Evolutionary conservation across 495 filamentous ascomycete genomes (phyloP), one percentile per base, ranked within the genome.

Genomic region (Annulohypoxylon maeteangense): DNA sequence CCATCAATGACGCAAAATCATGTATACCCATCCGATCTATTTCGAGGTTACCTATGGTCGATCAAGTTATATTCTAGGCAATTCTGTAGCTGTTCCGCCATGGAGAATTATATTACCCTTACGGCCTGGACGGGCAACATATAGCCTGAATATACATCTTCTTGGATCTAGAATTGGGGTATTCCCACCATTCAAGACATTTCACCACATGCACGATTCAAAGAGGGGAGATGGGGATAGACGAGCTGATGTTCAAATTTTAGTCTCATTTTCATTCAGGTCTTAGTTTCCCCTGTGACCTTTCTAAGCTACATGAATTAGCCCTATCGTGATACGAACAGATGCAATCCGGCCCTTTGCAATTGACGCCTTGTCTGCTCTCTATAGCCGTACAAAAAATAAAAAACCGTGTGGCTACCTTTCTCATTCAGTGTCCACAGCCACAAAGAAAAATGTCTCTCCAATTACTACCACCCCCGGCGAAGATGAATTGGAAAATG

Each of bases 221-320:
- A 3, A 1, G 7, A 7, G 16, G 6, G 29, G 31, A 56, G 4
- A 4, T 1, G 8, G 16, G 11, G 10, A 20, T 1, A 3, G 20
- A 29, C 14, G 12, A 44, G 27, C 18, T 31, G 51, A 34, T 44
- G 44, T 40, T 42, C 18, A 62, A 62, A 62, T 69, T 69, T 65
- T 48, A 50, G 23, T 62, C 38, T 62, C 56, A 10, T 64, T 69
- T 65, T 59, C 48, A 59, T 74, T 71, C 34, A 63, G 71, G 45
- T 70, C 58, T 70, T 70, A 47, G 62, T 66, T 67, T 59, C 57
- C 45, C 58, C 31, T 22, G 40, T 53, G 47, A 20, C 40, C 62
- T 50, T 51, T 74, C 71, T 74, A 70, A 74, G 67, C 59, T 71
- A 74, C 71, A 70, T 70, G 61, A 51, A 70, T 51, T 47, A 66